Evolutionary conservation across 2,329 filamentous ascomycete genomes (phyloP).

Genomic region (Amauroascus verrucosus): DNA sequence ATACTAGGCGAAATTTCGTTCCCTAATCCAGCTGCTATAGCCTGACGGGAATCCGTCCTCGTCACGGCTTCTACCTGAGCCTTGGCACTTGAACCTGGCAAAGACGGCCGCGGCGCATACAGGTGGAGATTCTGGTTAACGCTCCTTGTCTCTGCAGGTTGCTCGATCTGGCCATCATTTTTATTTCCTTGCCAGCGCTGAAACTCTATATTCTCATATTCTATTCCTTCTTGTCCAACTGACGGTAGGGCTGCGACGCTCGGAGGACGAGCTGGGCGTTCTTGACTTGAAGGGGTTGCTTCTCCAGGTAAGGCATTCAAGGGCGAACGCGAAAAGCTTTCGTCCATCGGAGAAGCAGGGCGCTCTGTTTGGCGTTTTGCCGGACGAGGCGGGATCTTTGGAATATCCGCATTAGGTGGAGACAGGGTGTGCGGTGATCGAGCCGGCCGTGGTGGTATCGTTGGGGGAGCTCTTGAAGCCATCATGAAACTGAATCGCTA

Average conservation of each 20-base stretch:
- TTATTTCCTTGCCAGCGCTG: slow-evolving; percentile 36
- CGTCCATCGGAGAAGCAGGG: slow-evolving; percentile 9
- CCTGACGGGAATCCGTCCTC: slow-evolving; percentile 78
- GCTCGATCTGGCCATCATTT: slow-evolving; percentile 34
- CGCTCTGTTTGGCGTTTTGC: slow-evolving; percentile 10
- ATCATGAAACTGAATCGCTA: not conserved
- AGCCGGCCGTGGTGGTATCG: slow-evolving; percentile 25
- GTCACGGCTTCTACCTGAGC: slow-evolving; percentile 75
- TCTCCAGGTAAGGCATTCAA: slow-evolving; percentile 13
- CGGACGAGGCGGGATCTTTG: slow-evolving; percentile 16
- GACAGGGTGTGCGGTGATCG: slow-evolving; percentile 32
- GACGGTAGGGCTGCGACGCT: slow-evolving; percentile 69
- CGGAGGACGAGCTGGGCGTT: slow-evolving; percentile 47
- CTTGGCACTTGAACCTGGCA: slow-evolving; percentile 71
- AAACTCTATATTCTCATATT: slow-evolving; percentile 60
- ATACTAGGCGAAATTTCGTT: slow-evolving; percentile 42
- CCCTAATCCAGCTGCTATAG: slow-evolving; percentile 74
- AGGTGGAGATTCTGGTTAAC: slow-evolving; percentile 73
- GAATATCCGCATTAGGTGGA: slow-evolving; percentile 8
- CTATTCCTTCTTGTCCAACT: slow-evolving; percentile 78
- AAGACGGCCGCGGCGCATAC: slow-evolving; percentile 77
- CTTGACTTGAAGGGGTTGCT: not conserved
- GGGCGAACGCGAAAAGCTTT: slow-evolving; percentile 15
- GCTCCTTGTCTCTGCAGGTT: slow-evolving; percentile 64
- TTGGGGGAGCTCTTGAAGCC: slow-evolving; percentile 21